Evolutionary conservation across 495 filamentous ascomycete genomes (phyloP), one percentile per base, ranked within the genome.

Genomic region (Talaromyces proteolyticus): DNA sequence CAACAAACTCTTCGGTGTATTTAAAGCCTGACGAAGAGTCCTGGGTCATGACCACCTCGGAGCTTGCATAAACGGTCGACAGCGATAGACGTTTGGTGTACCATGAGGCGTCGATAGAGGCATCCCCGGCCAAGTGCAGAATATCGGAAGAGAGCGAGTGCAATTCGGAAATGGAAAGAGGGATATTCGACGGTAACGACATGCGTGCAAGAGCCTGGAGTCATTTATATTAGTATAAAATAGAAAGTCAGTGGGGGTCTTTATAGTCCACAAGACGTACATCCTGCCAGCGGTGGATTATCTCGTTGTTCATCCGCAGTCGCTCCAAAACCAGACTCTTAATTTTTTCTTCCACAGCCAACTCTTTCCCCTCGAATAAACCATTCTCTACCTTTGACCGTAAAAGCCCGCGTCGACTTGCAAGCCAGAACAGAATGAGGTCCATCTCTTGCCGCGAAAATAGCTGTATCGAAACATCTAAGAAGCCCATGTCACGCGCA

Each of bases 41-140:
- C 40, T 85, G 86, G 14, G 90, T 97, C 91, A 96, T 95, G 66
- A 91, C 91, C 3, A 96, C 70, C 65, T 98, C 93, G 22, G 85
- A 80, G 36, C 83, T 85, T 20, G 89, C 87, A 61, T 97, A 98
- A 55, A 96, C 81, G 10, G 81, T 75, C 3, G 86, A 79, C 4
- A 97, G 72, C 1, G 80, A 81, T 5, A 85, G 80, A 5, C 93
- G 83, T 64, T 93, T 93, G 48, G 90, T 87, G 62, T 97, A 98
- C 93, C 93, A 97, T 10, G 77, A 78, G 0, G 81, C 76, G 60
- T 96, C 91, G 53, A 96, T 86, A 12, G 81, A 79, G 4, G 68
- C 69, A 63, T 96, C 94, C 38, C 89, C 89, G 0, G 94, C 81
- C 2, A 96, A 80, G 56, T 77, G 87, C 64, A 85, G 82, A 23